Evolutionary conservation across 352 stramenopile species (phyloP), one percentile per base, ranked within the genome.

Genomic region (Pythium guiyangense): DNA sequence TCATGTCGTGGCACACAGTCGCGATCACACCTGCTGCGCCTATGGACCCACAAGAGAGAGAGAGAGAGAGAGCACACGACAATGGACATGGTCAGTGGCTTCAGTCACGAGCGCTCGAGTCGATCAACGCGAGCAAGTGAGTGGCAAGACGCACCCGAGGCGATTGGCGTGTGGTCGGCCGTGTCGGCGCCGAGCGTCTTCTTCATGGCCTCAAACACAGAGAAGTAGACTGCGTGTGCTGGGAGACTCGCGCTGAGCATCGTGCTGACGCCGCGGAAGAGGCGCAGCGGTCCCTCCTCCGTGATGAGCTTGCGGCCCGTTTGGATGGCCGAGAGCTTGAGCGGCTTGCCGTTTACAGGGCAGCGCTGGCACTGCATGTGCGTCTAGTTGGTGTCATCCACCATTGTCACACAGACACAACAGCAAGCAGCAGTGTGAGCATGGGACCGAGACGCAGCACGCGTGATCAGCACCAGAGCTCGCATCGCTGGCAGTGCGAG

Each of bases 171-270:
- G 59, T 86, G 70, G 18, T 85, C 73, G 27, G 73, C 49, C 12
- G 62, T 78, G 64, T 96, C 84, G 17, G 86, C 88, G 46, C 82
- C 83, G 27, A 95, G 69, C 6, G 70, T 46, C 54, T 87, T 84
- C 69, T 97, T 98, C 40, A 79, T 86, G 12, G 77, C 63, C 56
- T 98, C 94, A 60, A 97, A 96, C 31, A 98, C 83, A 39, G 85
- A 97, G 58, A 98, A 98, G 64, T 98, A 98, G 18, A 94, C 65
- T 3, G 89, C 88, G 72, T 99, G 96, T n/a, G 96, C 96, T 4
- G 97, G 97, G 52, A 99, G 82, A 84, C 96, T 99, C n/a, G 94
- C 97, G 2, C 95, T 73, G 34, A 99, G 86, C 80, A 99, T 99
- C 20, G 96, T 98, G 59, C 97, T 97, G 20, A 99, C 97, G 45